Evolutionary conservation across 2,329 filamentous ascomycete genomes (phyloP).

Genomic region (Aspergillus proliferans): DNA sequence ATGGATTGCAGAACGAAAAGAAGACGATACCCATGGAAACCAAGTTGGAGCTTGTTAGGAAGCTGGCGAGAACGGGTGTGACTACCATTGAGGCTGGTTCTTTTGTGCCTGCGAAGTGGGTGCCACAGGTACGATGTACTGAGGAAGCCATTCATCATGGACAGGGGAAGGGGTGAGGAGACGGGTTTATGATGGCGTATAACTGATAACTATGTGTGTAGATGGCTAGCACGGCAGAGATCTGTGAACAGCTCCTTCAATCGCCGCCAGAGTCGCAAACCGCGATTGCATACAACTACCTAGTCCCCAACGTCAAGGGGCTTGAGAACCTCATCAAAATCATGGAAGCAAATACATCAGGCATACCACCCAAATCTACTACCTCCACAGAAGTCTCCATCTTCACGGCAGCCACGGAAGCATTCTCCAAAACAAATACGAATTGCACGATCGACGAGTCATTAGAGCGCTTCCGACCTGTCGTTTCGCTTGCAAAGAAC

Average conservation of each 20-base stretch:
- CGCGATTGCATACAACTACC: constrained; percentile 59
- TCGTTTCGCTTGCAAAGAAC: constrained; percentile 51
- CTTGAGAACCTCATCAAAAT: constrained; percentile 54
- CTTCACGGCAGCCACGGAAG: constrained; percentile 60
- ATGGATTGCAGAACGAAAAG: constrained; percentile 51
- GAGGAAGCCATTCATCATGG: neutral
- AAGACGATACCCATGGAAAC: constrained; percentile 42
- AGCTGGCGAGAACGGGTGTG: constrained; percentile 43
- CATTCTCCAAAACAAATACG: constrained; percentile 60
- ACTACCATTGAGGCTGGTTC: constrained; percentile 49
- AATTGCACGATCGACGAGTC: constrained; percentile 61
- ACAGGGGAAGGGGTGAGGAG: neutral
- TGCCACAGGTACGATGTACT: constrained; percentile 42
- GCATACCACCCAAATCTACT: constrained; percentile 20
- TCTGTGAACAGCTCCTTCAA: constrained; percentile 50
- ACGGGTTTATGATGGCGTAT: neutral
- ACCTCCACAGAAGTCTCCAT: constrained; percentile 53
- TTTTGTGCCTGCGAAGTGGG: constrained; percentile 50
- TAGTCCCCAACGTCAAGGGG: constrained; percentile 58
- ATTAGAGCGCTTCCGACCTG: constrained; percentile 52
- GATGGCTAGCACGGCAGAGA: constrained; percentile 61
- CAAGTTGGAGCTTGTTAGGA: constrained; percentile 45
- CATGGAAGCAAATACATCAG: constrained; percentile 37
- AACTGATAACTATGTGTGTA: constrained; percentile 18
- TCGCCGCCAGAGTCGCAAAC: constrained; percentile 45